These are phyloP conservation scores for Trifolium repens DNA, from an alignment of 306 rosid genomes.

Conservation along the genomic window DNA sequence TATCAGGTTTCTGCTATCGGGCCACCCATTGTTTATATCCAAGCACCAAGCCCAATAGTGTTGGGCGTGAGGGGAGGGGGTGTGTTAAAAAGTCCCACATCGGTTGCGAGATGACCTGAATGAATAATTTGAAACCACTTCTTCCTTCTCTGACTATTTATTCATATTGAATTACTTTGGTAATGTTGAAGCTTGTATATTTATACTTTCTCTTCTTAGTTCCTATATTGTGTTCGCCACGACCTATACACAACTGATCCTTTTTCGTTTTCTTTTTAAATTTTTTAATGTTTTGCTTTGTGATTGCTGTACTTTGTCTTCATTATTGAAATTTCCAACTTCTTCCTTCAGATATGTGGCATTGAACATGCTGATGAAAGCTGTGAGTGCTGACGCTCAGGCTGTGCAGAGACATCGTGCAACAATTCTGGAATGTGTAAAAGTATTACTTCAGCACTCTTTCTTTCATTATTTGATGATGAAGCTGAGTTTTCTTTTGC, in stretches of 20 bases:
- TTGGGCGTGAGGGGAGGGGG: no score
- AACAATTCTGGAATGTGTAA: slow-evolving; percentile 95
- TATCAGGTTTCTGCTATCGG: no score
- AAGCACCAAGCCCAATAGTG: no score
- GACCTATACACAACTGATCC: slow-evolving; percentile 25
- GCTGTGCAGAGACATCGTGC: slow-evolving; percentile 99
- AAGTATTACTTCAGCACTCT: slow-evolving; percentile 57
- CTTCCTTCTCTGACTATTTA: slow-evolving; percentile 12
- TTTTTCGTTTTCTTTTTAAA: neutral
- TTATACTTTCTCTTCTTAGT: slow-evolving; percentile 14
- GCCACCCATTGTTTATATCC: no score
- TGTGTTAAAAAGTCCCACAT: no score
- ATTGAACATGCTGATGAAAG: slow-evolving; percentile 92
- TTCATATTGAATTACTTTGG: neutral
- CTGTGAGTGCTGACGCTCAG: slow-evolving; percentile 84
- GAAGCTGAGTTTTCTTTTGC: slow-evolving; percentile 33
- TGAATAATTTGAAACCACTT: neutral
- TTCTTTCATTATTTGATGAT: slow-evolving; percentile 32
- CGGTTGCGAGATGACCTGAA: no score
- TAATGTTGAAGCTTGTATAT: neutral
- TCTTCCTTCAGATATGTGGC: slow-evolving; percentile 79
- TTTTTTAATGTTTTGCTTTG: slow-evolving; percentile 26
- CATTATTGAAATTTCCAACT: slow-evolving; percentile 31
- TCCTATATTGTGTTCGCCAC: slow-evolving; percentile 26
- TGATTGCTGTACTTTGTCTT: slow-evolving; percentile 14